Percentiles rank a stretch among this genome's conserved stretches.
Conservation (phyloP, 2,329 filamentous ascomycete genomes). For the Sclerotiophoma versabilis region DNA sequence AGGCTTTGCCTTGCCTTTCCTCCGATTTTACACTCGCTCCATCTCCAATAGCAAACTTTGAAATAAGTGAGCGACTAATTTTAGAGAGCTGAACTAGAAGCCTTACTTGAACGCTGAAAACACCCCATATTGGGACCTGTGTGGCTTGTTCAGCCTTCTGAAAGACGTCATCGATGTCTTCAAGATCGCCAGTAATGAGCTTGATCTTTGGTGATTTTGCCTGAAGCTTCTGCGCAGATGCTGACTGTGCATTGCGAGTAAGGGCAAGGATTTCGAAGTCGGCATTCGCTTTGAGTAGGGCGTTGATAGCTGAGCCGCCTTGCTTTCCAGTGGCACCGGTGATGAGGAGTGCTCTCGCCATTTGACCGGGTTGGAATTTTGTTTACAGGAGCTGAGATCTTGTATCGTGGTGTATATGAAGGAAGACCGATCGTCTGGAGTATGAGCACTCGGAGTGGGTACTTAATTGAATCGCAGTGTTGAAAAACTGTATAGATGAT, state of each 20-base stretch:
- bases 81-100: not conserved
- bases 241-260: slow-evolving; percentile 60
- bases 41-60: slow-evolving; percentile 14
- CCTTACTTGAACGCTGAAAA: slow-evolving; percentile 41
- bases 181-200: slow-evolving; percentile 62
- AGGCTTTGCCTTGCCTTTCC: slow-evolving; percentile 48
- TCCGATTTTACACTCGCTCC: slow-evolving; percentile 26
- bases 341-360: slow-evolving; percentile 42
- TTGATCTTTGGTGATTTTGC: slow-evolving; percentile 57
- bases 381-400: no score
- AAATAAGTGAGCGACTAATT: not conserved
- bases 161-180: slow-evolving; percentile 60
- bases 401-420: no score
- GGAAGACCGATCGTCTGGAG: no score
- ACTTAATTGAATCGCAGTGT: no score
- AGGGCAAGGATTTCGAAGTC: slow-evolving; percentile 62
- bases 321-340: slow-evolving; percentile 57
- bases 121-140: slow-evolving; percentile 38
- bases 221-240: slow-evolving; percentile 57
- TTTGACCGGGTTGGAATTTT: no score
- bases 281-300: slow-evolving; percentile 45
- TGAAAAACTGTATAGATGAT: no score
- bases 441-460: no score
- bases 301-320: slow-evolving; percentile 51
- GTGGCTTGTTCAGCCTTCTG: slow-evolving; percentile 48